These are phyloP conservation scores for Talaromyces sp. DNA, from an alignment of 2,329 filamentous ascomycete species.

Conservation along the genomic window DNA sequence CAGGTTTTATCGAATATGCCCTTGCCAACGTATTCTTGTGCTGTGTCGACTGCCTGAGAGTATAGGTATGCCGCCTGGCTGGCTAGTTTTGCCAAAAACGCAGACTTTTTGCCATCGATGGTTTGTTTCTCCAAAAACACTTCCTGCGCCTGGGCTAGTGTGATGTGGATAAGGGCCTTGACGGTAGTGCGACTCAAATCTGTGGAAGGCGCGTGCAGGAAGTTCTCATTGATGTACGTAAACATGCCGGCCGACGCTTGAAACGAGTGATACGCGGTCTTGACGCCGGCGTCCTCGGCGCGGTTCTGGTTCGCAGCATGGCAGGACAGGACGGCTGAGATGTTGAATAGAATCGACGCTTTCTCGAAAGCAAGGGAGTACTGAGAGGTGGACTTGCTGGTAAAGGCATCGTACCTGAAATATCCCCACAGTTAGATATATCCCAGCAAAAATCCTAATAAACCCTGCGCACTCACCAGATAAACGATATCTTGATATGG, in stretches of 20 bases:
- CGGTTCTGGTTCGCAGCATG: slow-evolving; percentile 91
- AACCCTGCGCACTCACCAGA: slow-evolving; percentile 60
- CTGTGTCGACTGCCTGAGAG: slow-evolving; percentile 77
- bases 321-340: slow-evolving; percentile 91
- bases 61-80: slow-evolving; percentile 88
- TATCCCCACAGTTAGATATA: not conserved
- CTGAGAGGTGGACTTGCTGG: slow-evolving; percentile 92
- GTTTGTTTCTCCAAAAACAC: slow-evolving; percentile 97
- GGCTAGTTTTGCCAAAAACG: slow-evolving; percentile 84
- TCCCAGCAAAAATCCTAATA: not conserved
- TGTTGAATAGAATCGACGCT: slow-evolving; percentile 99
- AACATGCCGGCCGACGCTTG: slow-evolving; percentile 99
- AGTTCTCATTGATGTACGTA: slow-evolving; percentile 99
- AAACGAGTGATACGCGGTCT: slow-evolving; percentile 96
- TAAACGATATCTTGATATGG: slow-evolving; percentile 98
- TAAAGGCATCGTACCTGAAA: slow-evolving; percentile 95
- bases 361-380: slow-evolving; percentile 98
- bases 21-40: slow-evolving; percentile 86
- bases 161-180: slow-evolving; percentile 87
- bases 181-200: slow-evolving; percentile 93
- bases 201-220: slow-evolving; percentile 92
- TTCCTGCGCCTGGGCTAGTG: slow-evolving; percentile 92
- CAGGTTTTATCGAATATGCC: slow-evolving; percentile 93
- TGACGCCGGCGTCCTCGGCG: slow-evolving; percentile 85
- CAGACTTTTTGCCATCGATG: slow-evolving; percentile 85